Evolutionary conservation across 2,329 filamentous ascomycete species (phyloP).

Genomic region (Sordariomycetes sp.): DNA sequence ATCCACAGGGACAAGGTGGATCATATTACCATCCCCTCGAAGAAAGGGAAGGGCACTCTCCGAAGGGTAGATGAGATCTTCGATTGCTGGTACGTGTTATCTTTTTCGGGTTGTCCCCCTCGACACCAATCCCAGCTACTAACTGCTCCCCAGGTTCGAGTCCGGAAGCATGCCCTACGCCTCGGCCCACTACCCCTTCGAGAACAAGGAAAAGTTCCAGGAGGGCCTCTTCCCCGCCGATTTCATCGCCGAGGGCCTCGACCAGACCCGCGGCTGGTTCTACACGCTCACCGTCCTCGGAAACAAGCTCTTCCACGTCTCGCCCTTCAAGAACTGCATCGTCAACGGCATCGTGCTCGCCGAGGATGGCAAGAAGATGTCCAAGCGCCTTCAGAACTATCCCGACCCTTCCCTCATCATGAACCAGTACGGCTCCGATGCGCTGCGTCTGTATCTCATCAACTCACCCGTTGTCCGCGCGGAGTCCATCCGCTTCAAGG

Average conservation of each 20-base stretch:
- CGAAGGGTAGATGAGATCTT: constrained; percentile 15
- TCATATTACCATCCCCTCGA: constrained; percentile 14
- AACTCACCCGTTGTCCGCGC: constrained; percentile 16
- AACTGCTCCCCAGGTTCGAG: constrained; percentile 10
- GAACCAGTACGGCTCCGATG: constrained; percentile 14
- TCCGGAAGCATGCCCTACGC: constrained; percentile 17
- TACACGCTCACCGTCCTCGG: constrained; percentile 15
- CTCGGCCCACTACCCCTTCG: constrained; percentile 14
- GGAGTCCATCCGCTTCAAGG: constrained; percentile 15
- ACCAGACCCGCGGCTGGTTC: constrained; percentile 18
- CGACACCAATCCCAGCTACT: background rate
- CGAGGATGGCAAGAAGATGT: constrained; percentile 18
- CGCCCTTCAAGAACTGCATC: constrained; percentile 16
- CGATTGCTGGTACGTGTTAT: constrained; percentile 13
- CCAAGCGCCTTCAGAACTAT: constrained; percentile 17
- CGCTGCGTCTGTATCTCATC: constrained; percentile 16
- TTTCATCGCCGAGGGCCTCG: constrained; percentile 16
- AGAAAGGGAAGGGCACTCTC: constrained; percentile 13
- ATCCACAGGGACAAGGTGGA: constrained; percentile 16
- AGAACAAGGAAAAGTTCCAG: constrained; percentile 12
- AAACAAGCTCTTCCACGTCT: constrained; percentile 13
- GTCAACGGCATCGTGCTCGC: constrained; percentile 17
- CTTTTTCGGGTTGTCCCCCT: background rate
- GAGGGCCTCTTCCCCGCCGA: constrained; percentile 14
- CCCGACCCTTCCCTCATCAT: constrained; percentile 12